These are phyloP conservation scores for Kregervanrija pseudodelftensis DNA, from an alignment of 805 yeast species.

Conservation along the genomic window DNA sequence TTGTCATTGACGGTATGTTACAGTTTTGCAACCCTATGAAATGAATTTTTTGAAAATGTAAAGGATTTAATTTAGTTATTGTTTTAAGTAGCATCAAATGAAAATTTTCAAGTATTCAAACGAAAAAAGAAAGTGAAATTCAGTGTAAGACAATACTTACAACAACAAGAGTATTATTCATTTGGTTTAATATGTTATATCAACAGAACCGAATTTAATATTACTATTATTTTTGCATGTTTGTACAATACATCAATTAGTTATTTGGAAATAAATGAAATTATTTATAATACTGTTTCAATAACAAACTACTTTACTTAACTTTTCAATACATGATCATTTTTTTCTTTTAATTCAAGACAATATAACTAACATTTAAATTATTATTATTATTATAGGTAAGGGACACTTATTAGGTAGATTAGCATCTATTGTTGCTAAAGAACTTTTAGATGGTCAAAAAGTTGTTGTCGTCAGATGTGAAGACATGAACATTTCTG, in stretches of 20 bases:
- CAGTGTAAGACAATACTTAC: too few relatives aligned
- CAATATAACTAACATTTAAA: not conserved
- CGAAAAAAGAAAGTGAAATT: not conserved
- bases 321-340: not conserved
- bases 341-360: not conserved
- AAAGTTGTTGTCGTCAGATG: conserved; percentile 95
- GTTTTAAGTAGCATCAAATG: not conserved
- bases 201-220: too few relatives aligned
- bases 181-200: too few relatives aligned
- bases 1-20: conserved; percentile 89
- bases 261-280: too few relatives aligned
- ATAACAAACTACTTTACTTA: not conserved
- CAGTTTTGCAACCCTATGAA: not conserved
- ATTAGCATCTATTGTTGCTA: conserved; percentile 97
- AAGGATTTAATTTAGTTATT: not conserved
- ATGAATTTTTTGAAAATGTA: not conserved
- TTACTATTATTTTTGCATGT: too few relatives aligned
- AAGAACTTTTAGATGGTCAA: conserved; percentile 97
- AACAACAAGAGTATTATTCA: too few relatives aligned
- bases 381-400: conserved; percentile 33
- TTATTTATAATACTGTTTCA: not conserved
- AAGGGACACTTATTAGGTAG: conserved; percentile 99
- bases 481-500: conserved; percentile 97
- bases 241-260: too few relatives aligned
- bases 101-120: not conserved